Evolutionary conservation across 148 eudicot species (phyloP).

Genomic region (Camellia granthamiana): DNA sequence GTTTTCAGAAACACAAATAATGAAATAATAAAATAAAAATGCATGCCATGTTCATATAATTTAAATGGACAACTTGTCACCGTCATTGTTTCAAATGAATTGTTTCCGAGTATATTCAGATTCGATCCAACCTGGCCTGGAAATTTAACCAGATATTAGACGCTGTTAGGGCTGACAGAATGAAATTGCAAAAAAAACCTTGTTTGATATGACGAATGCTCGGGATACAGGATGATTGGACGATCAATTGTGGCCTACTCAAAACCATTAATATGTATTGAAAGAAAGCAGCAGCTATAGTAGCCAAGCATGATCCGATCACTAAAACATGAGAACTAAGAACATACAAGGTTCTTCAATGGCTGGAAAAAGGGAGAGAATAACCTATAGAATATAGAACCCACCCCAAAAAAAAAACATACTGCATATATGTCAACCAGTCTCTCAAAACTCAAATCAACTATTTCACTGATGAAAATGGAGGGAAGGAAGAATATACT

Average conservation of each 20-base stretch:
- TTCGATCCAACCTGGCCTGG: no score
- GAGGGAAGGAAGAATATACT: slow-evolving; percentile 10
- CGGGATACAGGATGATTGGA: neutral
- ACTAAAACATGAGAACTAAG: neutral
- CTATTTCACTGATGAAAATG: neutral
- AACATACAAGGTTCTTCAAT: neutral
- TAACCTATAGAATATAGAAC: neutral
- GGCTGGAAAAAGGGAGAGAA: neutral
- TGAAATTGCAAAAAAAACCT: neutral
- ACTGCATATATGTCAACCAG: neutral
- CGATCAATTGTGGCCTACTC: neutral
- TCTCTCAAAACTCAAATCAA: neutral
- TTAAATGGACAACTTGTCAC: no score
- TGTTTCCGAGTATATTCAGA: no score
- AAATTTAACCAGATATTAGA: no score
- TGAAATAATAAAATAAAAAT: no score
- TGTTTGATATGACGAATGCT: neutral
- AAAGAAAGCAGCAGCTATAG: neutral
- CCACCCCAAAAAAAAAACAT: no score
- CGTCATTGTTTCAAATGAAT: no score
- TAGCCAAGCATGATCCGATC: neutral
- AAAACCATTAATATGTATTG: neutral
- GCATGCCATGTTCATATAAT: no score
- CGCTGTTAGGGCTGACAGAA: neutral
- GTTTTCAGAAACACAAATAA: no score